A percentile compares a stretch with the other conserved stretches of the same genome.
Evolutionary conservation across 176 grass and related monocot genomes (phyloP).

Genomic region (Urochloa ruziziensis): DNA sequence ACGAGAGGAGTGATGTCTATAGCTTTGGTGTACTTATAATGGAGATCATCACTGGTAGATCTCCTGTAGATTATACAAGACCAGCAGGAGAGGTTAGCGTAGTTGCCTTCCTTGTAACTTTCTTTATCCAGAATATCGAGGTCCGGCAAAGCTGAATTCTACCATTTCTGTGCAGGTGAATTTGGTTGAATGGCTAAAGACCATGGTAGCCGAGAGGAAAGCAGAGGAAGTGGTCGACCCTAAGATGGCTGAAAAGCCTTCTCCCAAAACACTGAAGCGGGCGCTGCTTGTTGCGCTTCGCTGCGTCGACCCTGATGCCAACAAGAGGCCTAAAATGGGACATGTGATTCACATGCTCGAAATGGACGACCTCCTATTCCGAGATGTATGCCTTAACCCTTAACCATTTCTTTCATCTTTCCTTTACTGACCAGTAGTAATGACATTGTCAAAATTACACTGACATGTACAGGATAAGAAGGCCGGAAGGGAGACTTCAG

Average conservation of each 20-base stretch:
- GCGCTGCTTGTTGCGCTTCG: constrained; percentile 75
- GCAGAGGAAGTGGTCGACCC: constrained; percentile 76
- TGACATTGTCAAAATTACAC: neutral
- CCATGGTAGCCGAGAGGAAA: constrained; percentile 80
- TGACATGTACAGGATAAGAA: constrained; percentile 58
- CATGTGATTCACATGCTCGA: constrained; percentile 98
- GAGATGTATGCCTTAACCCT: constrained; percentile 48
- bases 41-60: constrained; percentile 94
- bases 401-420: neutral
- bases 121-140: neutral
- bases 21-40: constrained; percentile 96
- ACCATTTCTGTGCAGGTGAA: constrained; percentile 52
- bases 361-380: constrained; percentile 69
- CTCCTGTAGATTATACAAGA: constrained; percentile 91
- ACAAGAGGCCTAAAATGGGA: constrained; percentile 96
- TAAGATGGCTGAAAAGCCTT: constrained; percentile 73
- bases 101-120: neutral
- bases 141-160: constrained; percentile 4
- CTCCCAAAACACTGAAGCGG: constrained; percentile 73
- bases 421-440: neutral
- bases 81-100: constrained; percentile 59
- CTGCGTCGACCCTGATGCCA: constrained; percentile 83
- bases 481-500: constrained; percentile 38
- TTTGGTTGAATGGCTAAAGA: constrained; percentile 96
- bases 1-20: constrained; percentile 93